Conservation (phyloP, 1,139 yeast species). For the Zygosaccharomyces pseudobailii region DNA sequence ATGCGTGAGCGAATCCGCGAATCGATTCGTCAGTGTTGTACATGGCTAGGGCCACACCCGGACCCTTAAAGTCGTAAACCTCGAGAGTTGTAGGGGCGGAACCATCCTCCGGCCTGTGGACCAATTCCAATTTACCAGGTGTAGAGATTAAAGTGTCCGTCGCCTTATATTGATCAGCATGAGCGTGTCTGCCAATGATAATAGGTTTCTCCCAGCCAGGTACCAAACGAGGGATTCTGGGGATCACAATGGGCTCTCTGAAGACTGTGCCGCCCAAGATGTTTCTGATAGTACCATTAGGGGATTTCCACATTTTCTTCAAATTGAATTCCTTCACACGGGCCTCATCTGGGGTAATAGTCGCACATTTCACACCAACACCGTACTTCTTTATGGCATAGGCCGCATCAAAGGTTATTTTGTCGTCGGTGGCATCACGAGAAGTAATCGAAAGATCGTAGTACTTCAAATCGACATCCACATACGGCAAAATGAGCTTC, state of each 20-base stretch:
- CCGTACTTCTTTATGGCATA: conserved; percentile 70
- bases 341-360: conserved; percentile 80
- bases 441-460: conserved; percentile 69
- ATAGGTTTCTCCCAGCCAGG: conserved; percentile 81
- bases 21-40: conserved; percentile 82
- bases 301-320: conserved; percentile 82
- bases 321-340: conserved; percentile 70
- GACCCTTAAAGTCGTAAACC: conserved; percentile 56
- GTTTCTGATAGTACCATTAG: conserved; percentile 81
- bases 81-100: conserved; percentile 44
- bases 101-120: conserved; percentile 51
- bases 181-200: conserved; percentile 82
- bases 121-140: conserved; percentile 64
- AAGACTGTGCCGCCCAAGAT: conserved; percentile 79
- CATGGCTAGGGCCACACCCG: conserved; percentile 76
- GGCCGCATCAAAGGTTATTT: conserved; percentile 72
- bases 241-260: conserved; percentile 77
- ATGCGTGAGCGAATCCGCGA: conserved; percentile 70
- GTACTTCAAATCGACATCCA: conserved; percentile 68
- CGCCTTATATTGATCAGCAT: conserved; percentile 81
- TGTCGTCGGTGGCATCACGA: conserved; percentile 68
- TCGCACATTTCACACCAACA: conserved; percentile 82
- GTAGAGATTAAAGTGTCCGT: conserved; percentile 66
- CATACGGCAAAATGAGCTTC: conserved; percentile 62
- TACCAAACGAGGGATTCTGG: conserved; percentile 68